Evolutionary conservation across 2,329 filamentous ascomycete species (phyloP).

Genomic region (Venturia pyrina): DNA sequence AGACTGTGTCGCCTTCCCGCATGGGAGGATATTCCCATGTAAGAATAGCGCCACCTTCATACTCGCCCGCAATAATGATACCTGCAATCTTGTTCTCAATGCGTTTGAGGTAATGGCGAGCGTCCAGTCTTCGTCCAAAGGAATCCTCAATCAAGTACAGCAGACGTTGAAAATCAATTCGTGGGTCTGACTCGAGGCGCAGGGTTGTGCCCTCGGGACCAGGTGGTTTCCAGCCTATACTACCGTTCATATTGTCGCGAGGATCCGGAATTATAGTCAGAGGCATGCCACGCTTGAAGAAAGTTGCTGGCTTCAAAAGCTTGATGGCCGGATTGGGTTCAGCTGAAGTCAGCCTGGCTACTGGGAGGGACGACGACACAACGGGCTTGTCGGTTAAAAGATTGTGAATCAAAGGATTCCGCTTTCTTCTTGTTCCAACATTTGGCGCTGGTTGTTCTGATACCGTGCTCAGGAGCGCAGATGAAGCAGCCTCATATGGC

Average conservation of each 20-base stretch:
- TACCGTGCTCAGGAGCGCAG: conserved; percentile 23
- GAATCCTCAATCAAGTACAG: conserved; percentile 88
- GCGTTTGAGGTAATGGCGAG: conserved; percentile 71
- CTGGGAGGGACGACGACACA: conserved; percentile 81
- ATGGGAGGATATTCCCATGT: conserved; percentile 80
- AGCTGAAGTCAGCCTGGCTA: conserved; percentile 40
- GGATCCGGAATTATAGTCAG: conserved; percentile 74
- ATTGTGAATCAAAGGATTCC: conserved; percentile 90
- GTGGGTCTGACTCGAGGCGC: conserved; percentile 60
- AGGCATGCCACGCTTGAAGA: conserved; percentile 86
- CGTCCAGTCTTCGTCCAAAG: conserved; percentile 75
- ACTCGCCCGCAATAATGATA: conserved; percentile 89
- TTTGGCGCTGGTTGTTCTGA: conserved; percentile 26
- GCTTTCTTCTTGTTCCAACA: conserved; percentile 48
- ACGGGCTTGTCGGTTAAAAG: conserved; percentile 90
- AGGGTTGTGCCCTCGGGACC: conserved; percentile 49
- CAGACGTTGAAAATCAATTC: conserved; percentile 73
- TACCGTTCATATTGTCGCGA: conserved; percentile 33
- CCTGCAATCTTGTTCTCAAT: conserved; percentile 75
- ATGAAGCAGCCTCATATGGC: conserved; percentile 67
- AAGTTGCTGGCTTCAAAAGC: conserved; percentile 52
- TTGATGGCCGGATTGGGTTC: conserved; percentile 17
- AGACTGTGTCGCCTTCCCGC: conserved; percentile 36
- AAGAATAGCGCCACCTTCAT: conserved; percentile 88
- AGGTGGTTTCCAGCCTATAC: conserved; percentile 53